Percentiles rank a stretch among this genome's conserved stretches.
Conservation (phyloP, 2,329 filamentous ascomycete species). For the Penicillium sp. region DNA sequence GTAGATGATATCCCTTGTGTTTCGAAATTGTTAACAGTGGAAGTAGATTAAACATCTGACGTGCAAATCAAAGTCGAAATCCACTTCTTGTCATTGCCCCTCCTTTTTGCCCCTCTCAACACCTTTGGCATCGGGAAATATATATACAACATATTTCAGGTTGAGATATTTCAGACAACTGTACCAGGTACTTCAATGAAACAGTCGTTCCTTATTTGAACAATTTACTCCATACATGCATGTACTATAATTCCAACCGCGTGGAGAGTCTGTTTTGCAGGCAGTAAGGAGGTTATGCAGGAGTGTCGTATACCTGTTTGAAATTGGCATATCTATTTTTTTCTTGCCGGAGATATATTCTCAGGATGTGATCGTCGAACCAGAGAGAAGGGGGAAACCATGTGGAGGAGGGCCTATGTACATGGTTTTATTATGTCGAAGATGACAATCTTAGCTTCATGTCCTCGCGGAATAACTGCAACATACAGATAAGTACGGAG, state of each 20-base stretch:
- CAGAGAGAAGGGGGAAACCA: neutral
- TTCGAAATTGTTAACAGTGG: neutral
- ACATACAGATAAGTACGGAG: neutral
- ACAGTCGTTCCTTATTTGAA: neutral
- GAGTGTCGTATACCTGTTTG: neutral
- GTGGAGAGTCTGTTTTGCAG: conserved; percentile 11
- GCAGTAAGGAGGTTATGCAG: conserved; percentile 4
- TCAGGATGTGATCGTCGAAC: conserved; percentile 7
- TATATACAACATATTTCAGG: neutral
- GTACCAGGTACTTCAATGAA: too few relatives aligned
- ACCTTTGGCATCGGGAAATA: neutral
- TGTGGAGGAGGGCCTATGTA: neutral
- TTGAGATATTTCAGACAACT: neutral
- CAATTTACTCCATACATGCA: neutral
- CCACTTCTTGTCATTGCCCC: neutral
- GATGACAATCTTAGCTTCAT: neutral
- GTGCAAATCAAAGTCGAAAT: neutral
- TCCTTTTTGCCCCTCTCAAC: neutral
- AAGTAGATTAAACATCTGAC: neutral
- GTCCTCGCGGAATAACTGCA: neutral
- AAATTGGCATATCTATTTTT: neutral
- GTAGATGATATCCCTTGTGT: neutral
- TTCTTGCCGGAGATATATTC: neutral
- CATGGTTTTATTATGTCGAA: neutral
- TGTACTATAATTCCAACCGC: conserved; percentile 1